A percentile compares a stretch with the other conserved stretches of the same genome.
Conservation (phyloP, 768 basidiomycete genomes). For the Pleurotus tuber-regium region DNA sequence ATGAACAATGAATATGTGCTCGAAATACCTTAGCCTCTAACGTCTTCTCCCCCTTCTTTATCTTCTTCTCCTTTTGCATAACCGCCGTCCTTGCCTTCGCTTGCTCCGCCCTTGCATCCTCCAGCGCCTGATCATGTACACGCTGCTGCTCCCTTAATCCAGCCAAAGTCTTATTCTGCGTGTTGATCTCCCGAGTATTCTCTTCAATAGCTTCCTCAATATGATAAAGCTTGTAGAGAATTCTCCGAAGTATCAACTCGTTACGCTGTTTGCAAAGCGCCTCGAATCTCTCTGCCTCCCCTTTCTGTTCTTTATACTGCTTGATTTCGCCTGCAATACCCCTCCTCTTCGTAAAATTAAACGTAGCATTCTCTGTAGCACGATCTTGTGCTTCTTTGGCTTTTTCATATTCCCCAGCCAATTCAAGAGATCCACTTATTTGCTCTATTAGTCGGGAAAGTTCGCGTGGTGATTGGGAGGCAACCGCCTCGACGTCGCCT, state of each 20-base stretch:
- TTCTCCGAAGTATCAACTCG: constrained; percentile 74
- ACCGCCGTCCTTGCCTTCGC: constrained; percentile 73
- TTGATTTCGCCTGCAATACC: constrained; percentile 95
- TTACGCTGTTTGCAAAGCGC: constrained; percentile 78
- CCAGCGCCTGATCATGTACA: constrained; percentile 67
- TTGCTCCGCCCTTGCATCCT: constrained; percentile 74
- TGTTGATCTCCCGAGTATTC: constrained; percentile 67
- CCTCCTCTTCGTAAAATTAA: constrained; percentile 91
- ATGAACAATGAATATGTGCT: background rate
- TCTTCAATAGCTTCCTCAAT: constrained; percentile 80
- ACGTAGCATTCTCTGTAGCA: constrained; percentile 91
- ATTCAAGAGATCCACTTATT: constrained; percentile 91
- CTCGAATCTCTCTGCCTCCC: constrained; percentile 88
- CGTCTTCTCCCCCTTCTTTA: constrained; percentile 89
- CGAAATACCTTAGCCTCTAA: constrained; percentile 71
- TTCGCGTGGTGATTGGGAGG: constrained; percentile 89
- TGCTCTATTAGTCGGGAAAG: constrained; percentile 91
- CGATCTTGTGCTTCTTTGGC: constrained; percentile 85
- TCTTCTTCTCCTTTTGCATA: constrained; percentile 79
- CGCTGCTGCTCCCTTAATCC: constrained; percentile 69
- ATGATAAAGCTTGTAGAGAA: constrained; percentile 87
- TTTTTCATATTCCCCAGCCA: constrained; percentile 83
- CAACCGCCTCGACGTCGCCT: constrained; percentile 97
- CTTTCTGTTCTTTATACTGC: constrained; percentile 96
- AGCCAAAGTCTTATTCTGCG: constrained; percentile 69